Evolutionary conservation across 805 yeast species (phyloP).

Genomic region (Candida alai): DNA sequence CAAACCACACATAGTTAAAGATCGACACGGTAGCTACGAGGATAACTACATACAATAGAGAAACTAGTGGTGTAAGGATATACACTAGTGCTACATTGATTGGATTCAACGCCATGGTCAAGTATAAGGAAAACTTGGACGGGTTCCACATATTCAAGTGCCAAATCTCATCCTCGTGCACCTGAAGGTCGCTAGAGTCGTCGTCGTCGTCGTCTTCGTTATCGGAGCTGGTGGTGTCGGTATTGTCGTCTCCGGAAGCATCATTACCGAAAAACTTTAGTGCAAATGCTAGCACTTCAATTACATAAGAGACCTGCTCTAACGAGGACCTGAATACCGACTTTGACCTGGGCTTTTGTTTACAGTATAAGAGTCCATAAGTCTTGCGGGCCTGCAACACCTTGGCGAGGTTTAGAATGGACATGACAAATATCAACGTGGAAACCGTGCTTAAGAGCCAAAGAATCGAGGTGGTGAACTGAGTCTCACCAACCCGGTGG

Average conservation of each 20-base stretch:
- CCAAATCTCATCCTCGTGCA: slow-evolving; percentile 43
- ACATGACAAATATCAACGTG: not conserved
- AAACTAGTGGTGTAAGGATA: slow-evolving; percentile 17
- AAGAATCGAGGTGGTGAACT: slow-evolving; percentile 6
- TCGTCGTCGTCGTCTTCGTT: slow-evolving; percentile 10
- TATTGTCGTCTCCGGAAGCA: too few relatives aligned
- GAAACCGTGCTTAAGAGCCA: slow-evolving; percentile 7
- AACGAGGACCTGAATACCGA: slow-evolving; percentile 14
- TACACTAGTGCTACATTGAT: slow-evolving; percentile 44
- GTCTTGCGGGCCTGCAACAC: slow-evolving; percentile 16
- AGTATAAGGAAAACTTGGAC: slow-evolving; percentile 47
- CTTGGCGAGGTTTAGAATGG: slow-evolving; percentile 5
- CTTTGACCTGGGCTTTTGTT: slow-evolving; percentile 22
- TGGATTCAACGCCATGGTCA: slow-evolving; percentile 60
- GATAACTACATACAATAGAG: slow-evolving; percentile 30
- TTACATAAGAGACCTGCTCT: slow-evolving; percentile 1
- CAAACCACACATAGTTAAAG: slow-evolving; percentile 36
- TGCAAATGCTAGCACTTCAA: slow-evolving; percentile 6
- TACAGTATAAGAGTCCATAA: slow-evolving; percentile 31
- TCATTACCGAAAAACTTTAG: slow-evolving; percentile 3
- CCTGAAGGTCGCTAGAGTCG: too few relatives aligned
- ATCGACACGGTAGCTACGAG: slow-evolving; percentile 17
- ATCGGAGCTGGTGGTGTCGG: too few relatives aligned
- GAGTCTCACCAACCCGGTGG: not conserved
- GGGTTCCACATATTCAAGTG: slow-evolving; percentile 67